These are phyloP conservation scores for Amborella trichopoda DNA, from an alignment of 164 flowering plant genomes.

Conservation along the genomic window DNA sequence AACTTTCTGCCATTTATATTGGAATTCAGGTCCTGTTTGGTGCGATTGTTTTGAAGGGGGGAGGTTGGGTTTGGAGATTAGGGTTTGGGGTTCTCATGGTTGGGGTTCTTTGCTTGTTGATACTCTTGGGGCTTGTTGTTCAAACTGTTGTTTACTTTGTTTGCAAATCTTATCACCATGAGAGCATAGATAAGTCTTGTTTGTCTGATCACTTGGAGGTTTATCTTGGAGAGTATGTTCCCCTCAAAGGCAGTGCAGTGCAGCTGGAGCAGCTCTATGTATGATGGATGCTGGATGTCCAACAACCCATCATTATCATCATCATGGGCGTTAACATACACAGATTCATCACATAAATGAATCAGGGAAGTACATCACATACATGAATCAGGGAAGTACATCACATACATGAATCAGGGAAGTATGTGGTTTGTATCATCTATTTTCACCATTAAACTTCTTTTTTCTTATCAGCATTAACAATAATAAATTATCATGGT, in stretches of 20 bases:
- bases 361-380: too few relatives aligned
- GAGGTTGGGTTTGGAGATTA: conserved; percentile 4
- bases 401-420: too few relatives aligned
- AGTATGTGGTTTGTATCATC: too few relatives aligned
- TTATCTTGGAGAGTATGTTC: conserved; percentile 32
- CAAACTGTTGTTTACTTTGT: conserved; percentile 27
- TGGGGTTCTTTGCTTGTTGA: conserved; percentile 9
- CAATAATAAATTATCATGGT: too few relatives aligned
- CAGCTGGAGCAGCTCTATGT: conserved; percentile 29
- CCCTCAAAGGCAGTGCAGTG: conserved; percentile 26
- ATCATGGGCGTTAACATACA: too few relatives aligned
- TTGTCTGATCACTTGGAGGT: conserved; percentile 27
- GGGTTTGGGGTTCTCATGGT: conserved; percentile 12
- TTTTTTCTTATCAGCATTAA: too few relatives aligned
- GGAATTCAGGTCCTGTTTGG: conserved; percentile 8
- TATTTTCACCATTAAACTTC: too few relatives aligned
- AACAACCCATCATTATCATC: too few relatives aligned
- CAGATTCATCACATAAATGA: too few relatives aligned
- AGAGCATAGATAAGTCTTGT: conserved; percentile 24
- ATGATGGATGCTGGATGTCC: too few relatives aligned
- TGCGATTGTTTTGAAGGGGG: conserved; percentile 13
- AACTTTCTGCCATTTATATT: conserved; percentile 1
- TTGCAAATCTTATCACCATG: conserved; percentile 44
- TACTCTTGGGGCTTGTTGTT: conserved; percentile 19
- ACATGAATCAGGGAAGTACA: too few relatives aligned